phyloP scores from a whole-genome alignment of 306 rosid species.

The Betula pendula region DNA sequence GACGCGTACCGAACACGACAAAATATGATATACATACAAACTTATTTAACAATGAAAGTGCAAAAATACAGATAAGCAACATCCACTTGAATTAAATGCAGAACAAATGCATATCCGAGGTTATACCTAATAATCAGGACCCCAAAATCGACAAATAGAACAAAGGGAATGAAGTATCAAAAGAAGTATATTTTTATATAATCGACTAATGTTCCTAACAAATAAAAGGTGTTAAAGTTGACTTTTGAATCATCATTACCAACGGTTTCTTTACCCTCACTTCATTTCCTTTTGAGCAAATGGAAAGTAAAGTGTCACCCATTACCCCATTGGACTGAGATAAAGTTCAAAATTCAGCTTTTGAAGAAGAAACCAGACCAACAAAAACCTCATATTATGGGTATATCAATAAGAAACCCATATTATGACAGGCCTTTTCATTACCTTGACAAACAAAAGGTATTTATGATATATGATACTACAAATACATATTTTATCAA shows the following conservation, averaged over 20 bases:
- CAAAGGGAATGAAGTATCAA: background rate
- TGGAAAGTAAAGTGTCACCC: background rate
- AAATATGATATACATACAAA: background rate
- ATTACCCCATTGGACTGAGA: background rate
- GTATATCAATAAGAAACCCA: background rate
- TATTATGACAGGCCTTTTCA: conserved; percentile 16
- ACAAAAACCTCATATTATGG: background rate
- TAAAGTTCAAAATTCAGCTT: background rate
- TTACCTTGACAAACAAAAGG: too few relatives aligned
- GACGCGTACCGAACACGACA: background rate
- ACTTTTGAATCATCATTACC: background rate
- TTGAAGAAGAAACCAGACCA: conserved; percentile 4
- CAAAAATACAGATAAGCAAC: background rate
- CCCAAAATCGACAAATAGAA: conserved; percentile 2
- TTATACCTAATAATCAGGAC: background rate
- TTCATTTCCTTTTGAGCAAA: background rate
- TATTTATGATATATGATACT: background rate
- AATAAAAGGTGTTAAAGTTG: background rate
- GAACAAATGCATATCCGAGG: background rate
- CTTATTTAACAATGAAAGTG: background rate
- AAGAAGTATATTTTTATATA: background rate
- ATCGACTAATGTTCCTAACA: background rate
- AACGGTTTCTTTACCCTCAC: background rate
- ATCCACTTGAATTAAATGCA: background rate
- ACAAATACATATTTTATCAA: background rate